Conservation (phyloP, 768 basidiomycete species). For the Psilocybe cyanescens region DNA sequence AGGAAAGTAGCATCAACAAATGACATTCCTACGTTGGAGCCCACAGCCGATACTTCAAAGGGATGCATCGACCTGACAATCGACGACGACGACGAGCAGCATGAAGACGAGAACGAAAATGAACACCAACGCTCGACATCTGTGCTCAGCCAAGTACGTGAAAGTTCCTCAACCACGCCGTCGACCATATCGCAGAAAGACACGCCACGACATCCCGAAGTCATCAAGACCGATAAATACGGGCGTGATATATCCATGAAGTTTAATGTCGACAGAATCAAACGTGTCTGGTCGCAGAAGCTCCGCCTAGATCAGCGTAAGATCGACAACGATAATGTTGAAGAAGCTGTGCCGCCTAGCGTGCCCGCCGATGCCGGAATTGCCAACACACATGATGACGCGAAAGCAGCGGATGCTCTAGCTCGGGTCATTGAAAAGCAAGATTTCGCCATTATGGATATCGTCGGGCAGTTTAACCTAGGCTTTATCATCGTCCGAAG, state of each 20-base stretch:
- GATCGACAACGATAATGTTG: neutral
- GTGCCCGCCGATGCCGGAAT: slow-evolving; percentile 43
- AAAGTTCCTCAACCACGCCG: slow-evolving; percentile 14
- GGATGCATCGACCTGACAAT: neutral
- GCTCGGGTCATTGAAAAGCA: slow-evolving; percentile 84
- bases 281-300: slow-evolving; percentile 19
- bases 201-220: slow-evolving; percentile 36
- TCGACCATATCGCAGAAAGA: slow-evolving; percentile 15
- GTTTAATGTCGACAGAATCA: slow-evolving; percentile 31
- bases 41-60: neutral
- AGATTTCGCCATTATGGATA: slow-evolving; percentile 84
- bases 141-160: slow-evolving; percentile 20
- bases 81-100: slow-evolving; percentile 22
- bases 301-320: slow-evolving; percentile 6
- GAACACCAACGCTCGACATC: slow-evolving; percentile 23
- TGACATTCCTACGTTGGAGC: too few relatives aligned
- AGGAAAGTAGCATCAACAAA: neutral
- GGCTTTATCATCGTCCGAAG: slow-evolving; percentile 91
- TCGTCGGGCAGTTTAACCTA: slow-evolving; percentile 94
- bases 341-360: slow-evolving; percentile 8
- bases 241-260: slow-evolving; percentile 30
- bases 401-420: slow-evolving; percentile 65
- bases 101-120: slow-evolving; percentile 23
- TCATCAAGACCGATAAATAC: slow-evolving; percentile 37
- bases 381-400: slow-evolving; percentile 49